Conservation (phyloP, 192 early-diverging fungal species). For the Umbelopsis isabellina region DNA sequence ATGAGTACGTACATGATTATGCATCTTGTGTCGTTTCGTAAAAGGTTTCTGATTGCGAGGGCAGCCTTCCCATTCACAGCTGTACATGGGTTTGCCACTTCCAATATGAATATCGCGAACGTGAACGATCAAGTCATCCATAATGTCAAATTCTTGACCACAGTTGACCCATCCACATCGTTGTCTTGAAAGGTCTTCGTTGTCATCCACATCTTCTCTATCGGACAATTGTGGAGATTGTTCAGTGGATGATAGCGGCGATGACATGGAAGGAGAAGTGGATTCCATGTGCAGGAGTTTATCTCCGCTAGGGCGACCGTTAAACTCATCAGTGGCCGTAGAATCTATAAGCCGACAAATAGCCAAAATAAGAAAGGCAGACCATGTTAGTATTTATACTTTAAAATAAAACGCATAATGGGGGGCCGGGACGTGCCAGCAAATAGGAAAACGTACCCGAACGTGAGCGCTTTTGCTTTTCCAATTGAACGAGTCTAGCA, state of each 20-base stretch:
- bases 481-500: slow-evolving; percentile 25
- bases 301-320: slow-evolving; percentile 16
- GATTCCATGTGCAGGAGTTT: slow-evolving; percentile 1
- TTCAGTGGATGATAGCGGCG: slow-evolving; percentile 22
- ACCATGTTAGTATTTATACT: not conserved
- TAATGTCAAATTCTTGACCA: slow-evolving; percentile 40
- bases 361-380: not conserved
- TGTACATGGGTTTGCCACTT: slow-evolving; percentile 60
- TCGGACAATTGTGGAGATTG: slow-evolving; percentile 5
- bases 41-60: slow-evolving; percentile 64
- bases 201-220: slow-evolving; percentile 34
- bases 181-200: slow-evolving; percentile 30
- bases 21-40: slow-evolving; percentile 72
- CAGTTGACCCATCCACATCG: slow-evolving; percentile 59
- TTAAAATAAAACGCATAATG: not conserved
- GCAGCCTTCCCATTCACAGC: slow-evolving; percentile 56
- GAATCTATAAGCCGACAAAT: slow-evolving; percentile 11
- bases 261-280: slow-evolving; percentile 17
- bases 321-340: slow-evolving; percentile 13
- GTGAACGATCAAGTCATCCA: slow-evolving; percentile 56
- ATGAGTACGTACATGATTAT: slow-evolving; percentile 74
- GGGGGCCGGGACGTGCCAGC: not conserved
- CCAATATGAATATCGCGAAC: slow-evolving; percentile 59
- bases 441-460: not conserved
- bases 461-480: slow-evolving; percentile 29